Evolutionary conservation across 352 stramenopile species (phyloP).

Genomic region (Pythium myriotylum): DNA sequence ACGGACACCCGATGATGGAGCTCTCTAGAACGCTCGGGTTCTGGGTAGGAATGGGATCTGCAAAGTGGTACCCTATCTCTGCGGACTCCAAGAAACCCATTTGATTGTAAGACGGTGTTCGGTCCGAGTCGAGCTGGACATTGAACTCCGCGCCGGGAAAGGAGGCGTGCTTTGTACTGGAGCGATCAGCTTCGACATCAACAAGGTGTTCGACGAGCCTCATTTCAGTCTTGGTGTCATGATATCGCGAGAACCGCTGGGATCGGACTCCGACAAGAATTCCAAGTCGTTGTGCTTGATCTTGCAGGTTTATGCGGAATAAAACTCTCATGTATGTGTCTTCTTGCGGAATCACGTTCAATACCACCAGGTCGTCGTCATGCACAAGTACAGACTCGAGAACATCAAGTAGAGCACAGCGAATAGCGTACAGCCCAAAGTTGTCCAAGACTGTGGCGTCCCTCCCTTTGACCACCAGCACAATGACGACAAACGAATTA

Average conservation of each 20-base stretch:
- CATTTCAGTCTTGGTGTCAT: no score
- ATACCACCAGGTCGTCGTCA: constrained; percentile 6
- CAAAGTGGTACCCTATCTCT: constrained; percentile 2
- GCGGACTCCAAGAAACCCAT: neutral
- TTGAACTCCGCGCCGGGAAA: constrained; percentile 20
- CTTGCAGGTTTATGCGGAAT: no score
- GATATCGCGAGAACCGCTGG: neutral
- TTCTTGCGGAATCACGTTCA: neutral
- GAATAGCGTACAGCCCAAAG: constrained; percentile 23
- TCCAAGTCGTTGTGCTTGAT: no score
- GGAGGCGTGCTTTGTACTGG: neutral
- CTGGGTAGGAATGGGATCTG: neutral
- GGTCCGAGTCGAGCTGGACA: neutral
- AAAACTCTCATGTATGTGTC: constrained; percentile 3
- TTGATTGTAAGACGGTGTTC: neutral
- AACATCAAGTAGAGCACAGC: constrained; percentile 26
- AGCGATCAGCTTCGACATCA: constrained; percentile 19
- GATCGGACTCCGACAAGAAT: no score
- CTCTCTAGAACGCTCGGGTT: constrained; percentile 16
- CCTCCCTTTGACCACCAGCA: constrained; percentile 12
- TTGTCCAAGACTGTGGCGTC: neutral
- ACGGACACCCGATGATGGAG: constrained; percentile 1
- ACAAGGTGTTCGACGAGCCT: constrained; percentile 2
- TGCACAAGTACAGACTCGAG: constrained; percentile 23
- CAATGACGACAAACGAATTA: constrained; percentile 20